A percentile compares a stretch with the other conserved stretches of the same genome.
phyloP scores from a whole-genome alignment of 2,329 filamentous ascomycete genomes.

The Coleophoma crateriformis region DNA sequence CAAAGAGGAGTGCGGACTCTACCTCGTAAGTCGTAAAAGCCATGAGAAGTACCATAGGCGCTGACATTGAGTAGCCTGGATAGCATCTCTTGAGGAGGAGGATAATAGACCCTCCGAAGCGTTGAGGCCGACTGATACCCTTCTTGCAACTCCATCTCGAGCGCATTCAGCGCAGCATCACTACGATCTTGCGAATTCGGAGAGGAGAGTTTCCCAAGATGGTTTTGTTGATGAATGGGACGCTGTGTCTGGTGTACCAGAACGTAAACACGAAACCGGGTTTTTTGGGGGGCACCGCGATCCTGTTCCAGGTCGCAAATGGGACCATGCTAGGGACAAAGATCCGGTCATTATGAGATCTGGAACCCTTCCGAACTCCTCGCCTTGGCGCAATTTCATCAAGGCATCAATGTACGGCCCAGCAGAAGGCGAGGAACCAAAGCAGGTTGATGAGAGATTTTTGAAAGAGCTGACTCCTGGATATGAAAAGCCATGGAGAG shows the following conservation, averaged over 20 bases:
- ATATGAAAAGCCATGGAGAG: slow-evolving; percentile 27
- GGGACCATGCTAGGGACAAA: slow-evolving; percentile 26
- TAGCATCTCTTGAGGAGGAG: slow-evolving; percentile 24
- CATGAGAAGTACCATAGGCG: background rate
- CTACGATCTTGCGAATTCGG: slow-evolving; percentile 11
- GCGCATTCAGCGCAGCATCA: slow-evolving; percentile 23
- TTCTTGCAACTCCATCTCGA: slow-evolving; percentile 17
- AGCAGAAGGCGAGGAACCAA: slow-evolving; percentile 16
- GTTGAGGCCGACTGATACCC: slow-evolving; percentile 10
- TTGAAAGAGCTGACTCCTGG: slow-evolving; percentile 24
- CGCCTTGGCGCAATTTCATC: slow-evolving; percentile 24
- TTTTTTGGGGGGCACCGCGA: slow-evolving; percentile 26
- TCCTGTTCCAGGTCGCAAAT: slow-evolving; percentile 27
- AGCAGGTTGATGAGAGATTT: slow-evolving; percentile 20
- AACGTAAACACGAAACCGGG: slow-evolving; percentile 20
- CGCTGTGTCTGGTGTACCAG: slow-evolving; percentile 9
- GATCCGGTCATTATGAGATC: slow-evolving; percentile 27
- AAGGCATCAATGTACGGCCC: slow-evolving; percentile 26
- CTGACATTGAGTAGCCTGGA: slow-evolving; percentile 23
- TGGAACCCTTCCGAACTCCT: slow-evolving; percentile 11
- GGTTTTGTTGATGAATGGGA: slow-evolving; percentile 25
- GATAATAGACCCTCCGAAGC: slow-evolving; percentile 9
- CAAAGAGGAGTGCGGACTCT: slow-evolving; percentile 21
- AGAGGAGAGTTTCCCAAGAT: slow-evolving; percentile 22
- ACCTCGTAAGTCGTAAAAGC: slow-evolving; percentile 18